These are phyloP conservation scores for Elongisporangium anandrum DNA, from an alignment of 352 stramenopile species.

Conservation along the genomic window DNA sequence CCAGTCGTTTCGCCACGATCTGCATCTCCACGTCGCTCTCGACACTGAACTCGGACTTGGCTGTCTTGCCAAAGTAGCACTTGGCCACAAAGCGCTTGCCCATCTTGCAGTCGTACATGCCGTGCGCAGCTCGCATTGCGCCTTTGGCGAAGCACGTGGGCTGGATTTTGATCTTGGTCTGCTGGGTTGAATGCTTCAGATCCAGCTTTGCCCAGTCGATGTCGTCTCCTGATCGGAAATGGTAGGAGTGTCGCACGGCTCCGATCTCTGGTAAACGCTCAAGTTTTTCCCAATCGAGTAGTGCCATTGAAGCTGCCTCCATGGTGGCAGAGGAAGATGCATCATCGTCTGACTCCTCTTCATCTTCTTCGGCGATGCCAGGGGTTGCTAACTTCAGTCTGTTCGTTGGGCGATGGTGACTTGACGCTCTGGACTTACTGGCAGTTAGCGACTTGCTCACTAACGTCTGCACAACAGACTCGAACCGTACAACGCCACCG, in stretches of 20 bases:
- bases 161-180: slow-evolving; percentile 24
- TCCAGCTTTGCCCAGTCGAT: slow-evolving; percentile 25
- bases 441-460: slow-evolving; percentile 20
- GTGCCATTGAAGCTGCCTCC: neutral
- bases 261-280: slow-evolving; percentile 3
- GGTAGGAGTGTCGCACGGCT: slow-evolving; percentile 26
- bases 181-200: slow-evolving; percentile 26
- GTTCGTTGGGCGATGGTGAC: neutral
- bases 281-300: slow-evolving; percentile 16
- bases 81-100: slow-evolving; percentile 27
- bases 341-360: neutral
- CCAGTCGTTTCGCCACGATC: slow-evolving; percentile 32
- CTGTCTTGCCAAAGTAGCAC: slow-evolving; percentile 11
- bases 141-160: slow-evolving; percentile 27
- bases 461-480: slow-evolving; percentile 4
- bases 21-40: slow-evolving; percentile 33
- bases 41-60: slow-evolving; percentile 6
- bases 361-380: slow-evolving; percentile 4
- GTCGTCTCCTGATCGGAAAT: slow-evolving; percentile 13
- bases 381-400: neutral
- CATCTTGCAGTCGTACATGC: slow-evolving; percentile 29
- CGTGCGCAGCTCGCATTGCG: slow-evolving; percentile 28
- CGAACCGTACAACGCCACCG: slow-evolving; percentile 13
- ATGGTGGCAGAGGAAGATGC: neutral
- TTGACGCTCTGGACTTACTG: slow-evolving; percentile 12